Evolutionary conservation across 257 asterid species (phyloP).

Genomic region (Scutellaria baicalensis): DNA sequence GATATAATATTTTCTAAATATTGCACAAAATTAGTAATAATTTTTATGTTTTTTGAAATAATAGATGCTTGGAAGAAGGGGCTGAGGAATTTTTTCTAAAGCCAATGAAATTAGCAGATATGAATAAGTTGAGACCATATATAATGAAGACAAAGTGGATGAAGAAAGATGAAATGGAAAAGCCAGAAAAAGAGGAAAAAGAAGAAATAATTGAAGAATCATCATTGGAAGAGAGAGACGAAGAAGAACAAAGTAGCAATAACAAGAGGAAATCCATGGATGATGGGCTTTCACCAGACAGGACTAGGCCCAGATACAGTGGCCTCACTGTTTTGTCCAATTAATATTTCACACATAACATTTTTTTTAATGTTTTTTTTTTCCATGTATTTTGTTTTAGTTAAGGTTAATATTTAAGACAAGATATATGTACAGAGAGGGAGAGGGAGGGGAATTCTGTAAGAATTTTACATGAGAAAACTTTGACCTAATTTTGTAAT

Average conservation of each 20-base stretch:
- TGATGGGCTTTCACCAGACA: conserved; percentile 54
- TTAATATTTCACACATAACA: not conserved
- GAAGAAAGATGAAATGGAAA: conserved; percentile 21
- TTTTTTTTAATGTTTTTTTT: not conserved
- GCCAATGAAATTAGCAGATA: conserved; percentile 77
- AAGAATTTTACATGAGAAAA: conserved; percentile 3
- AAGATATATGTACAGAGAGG: conserved; percentile 9
- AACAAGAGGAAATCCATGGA: conserved; percentile 65
- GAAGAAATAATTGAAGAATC: conserved; percentile 1
- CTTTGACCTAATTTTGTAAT: conserved; percentile 12
- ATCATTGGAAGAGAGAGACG: not conserved
- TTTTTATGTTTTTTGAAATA: not conserved
- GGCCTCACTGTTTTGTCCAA: conserved; percentile 36
- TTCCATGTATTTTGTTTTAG: not conserved
- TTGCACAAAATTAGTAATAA: not conserved
- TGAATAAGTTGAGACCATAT: conserved; percentile 59
- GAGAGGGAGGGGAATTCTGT: not conserved
- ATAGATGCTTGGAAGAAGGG: conserved; percentile 90
- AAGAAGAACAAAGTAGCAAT: conserved; percentile 4
- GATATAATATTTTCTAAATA: not conserved
- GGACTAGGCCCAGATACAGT: conserved; percentile 60
- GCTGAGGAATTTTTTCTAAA: conserved; percentile 84
- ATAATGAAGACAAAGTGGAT: conserved; percentile 40
- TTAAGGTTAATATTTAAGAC: not conserved
- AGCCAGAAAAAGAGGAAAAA: conserved; percentile 15